phyloP scores from a whole-genome alignment of 2,329 filamentous ascomycete genomes.

The Colletotrichum musicola region DNA sequence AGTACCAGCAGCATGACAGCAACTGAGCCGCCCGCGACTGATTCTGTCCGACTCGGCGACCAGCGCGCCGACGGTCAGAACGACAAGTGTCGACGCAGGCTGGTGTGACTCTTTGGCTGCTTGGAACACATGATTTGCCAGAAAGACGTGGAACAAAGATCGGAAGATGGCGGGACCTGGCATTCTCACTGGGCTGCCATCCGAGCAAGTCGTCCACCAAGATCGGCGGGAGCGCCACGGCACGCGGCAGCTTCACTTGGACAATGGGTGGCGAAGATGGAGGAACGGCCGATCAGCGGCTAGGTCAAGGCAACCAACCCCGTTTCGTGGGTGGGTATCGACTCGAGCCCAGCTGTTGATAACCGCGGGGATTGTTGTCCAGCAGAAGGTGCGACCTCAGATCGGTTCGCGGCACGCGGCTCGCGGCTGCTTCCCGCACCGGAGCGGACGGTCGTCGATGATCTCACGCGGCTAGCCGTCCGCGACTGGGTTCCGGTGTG shows the following conservation, averaged over 20 bases:
- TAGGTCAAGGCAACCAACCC: background rate
- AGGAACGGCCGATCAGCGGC: constrained; percentile 5
- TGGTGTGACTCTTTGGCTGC: too few species aligned
- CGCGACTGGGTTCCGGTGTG: background rate
- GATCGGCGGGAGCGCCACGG: constrained; percentile 4
- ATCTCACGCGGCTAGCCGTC: constrained; percentile 4
- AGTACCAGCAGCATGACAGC: too few species aligned
- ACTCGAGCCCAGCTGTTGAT: background rate
- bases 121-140: background rate
- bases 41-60: too few species aligned
- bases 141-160: background rate
- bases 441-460: background rate
- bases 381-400: background rate
- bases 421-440: background rate
- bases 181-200: background rate
- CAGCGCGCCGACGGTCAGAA: too few species aligned
- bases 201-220: background rate
- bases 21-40: too few species aligned
- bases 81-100: too few species aligned
- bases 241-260: constrained; percentile 4
- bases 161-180: constrained; percentile 4
- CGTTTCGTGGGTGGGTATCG: background rate
- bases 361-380: background rate
- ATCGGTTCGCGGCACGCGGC: background rate
- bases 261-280: constrained; percentile 15